Evolutionary conservation across 2,329 filamentous ascomycete species (phyloP), one percentile per base, ranked within the genome.

Genomic region (Aspergillus bombycis): DNA sequence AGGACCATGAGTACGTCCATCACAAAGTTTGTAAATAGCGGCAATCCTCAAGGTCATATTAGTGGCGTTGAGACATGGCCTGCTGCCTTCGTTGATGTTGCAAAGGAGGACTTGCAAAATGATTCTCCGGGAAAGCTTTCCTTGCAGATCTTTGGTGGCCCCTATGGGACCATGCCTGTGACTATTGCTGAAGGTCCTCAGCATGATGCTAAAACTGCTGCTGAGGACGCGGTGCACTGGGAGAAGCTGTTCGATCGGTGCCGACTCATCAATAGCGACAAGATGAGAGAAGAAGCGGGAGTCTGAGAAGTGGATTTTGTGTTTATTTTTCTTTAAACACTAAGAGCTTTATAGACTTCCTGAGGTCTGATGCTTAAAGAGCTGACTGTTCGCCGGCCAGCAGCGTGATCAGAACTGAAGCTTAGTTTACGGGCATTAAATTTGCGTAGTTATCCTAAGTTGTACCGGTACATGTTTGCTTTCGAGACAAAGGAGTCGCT

Each of bases 201-300:
- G 16, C 36, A 14, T 21, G 28, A 30, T 8, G 23, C 12, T 6
- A 16, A 36, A 16, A 62, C 52, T 16, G 55, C n/a, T 12, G 38
- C 30, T 52, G 56, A 65, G 19, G 26, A 60, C 5, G 62, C 62
- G 9, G 5, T 63, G 8, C 30, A 53, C 4, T 59, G 59, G 61
- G 63, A 62, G n/a, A 60, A 46, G 9, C 46, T 67, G 19, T 65
- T 65, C 45, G 45, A 54, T 53, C 61, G 63, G 12, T 67, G 61
- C 16, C 54, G 57, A 16, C 61, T 65, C 19, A 63, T 65, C 57
- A 63, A 62, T n/a, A 60, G 65, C 19, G 19, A 58, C 14, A 59
- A 56, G 50, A 62, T 66, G 57, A 57, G 61, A 46, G 45, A 34
- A 14, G 61, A 63, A 28, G 61, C 63, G 16, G 56, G 65, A 7